A percentile compares a stretch with the other conserved stretches of the same genome.
Conservation (phyloP, 73 alveolate genomes). For the Symbiodinium natans region DNA sequence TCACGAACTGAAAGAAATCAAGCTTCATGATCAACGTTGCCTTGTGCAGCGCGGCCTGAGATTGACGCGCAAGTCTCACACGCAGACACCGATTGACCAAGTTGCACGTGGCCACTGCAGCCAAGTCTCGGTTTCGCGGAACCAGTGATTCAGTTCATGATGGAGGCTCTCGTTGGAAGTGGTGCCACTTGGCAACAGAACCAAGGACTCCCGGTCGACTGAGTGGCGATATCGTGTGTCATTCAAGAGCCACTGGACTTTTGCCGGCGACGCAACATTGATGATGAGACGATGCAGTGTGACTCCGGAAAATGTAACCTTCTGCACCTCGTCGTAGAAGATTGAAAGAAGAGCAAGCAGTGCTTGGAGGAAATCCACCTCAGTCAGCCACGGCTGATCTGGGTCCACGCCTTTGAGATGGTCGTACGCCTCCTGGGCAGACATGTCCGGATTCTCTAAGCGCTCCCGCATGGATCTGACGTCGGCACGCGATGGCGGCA, state of each 20-base stretch:
- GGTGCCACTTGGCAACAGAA: background rate
- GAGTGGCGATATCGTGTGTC: background rate
- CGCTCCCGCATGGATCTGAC: background rate
- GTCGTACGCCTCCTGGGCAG: background rate
- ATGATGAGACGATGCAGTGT: background rate
- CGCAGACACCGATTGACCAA: background rate
- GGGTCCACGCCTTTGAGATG: background rate
- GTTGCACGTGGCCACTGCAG: background rate
- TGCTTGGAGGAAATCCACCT: background rate
- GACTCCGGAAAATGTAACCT: background rate
- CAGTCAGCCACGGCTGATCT: background rate
- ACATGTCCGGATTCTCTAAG: background rate
- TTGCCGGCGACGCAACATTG: background rate
- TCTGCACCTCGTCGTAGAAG: background rate
- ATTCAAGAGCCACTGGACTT: background rate
- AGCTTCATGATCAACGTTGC: background rate
- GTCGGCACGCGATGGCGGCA: background rate
- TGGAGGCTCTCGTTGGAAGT: background rate
- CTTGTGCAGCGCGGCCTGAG: background rate
- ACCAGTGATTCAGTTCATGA: background rate
- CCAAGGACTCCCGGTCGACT: background rate
- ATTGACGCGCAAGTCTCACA: background rate
- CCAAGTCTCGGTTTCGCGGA: background rate
- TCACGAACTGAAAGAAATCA: background rate
- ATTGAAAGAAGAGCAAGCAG: background rate